phyloP scores from a whole-genome alignment of 139 green algal genomes.

The Asterochloris erici region DNA sequence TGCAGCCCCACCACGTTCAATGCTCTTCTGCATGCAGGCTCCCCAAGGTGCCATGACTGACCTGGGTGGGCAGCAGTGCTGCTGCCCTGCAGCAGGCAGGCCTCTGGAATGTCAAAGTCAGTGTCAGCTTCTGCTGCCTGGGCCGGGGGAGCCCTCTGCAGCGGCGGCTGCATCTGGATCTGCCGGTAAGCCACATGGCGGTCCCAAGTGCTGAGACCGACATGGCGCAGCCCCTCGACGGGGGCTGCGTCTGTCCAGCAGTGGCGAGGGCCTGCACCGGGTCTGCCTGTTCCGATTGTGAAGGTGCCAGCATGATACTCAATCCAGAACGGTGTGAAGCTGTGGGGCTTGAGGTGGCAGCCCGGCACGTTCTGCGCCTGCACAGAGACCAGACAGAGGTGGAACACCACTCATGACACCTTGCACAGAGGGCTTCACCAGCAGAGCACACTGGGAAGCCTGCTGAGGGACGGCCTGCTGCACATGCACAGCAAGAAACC shows the following conservation, averaged over 20 bases:
- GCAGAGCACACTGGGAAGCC: too few species aligned
- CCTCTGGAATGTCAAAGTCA: too few species aligned
- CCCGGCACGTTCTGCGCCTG: slow-evolving; percentile 32
- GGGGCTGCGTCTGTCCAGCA: slow-evolving; percentile 56
- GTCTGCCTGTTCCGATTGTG: slow-evolving; percentile 44
- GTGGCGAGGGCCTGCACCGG: slow-evolving; percentile 24
- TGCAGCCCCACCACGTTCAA: too few species aligned
- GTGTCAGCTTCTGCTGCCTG: not conserved
- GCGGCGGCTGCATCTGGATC: slow-evolving; percentile 41
- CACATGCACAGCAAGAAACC: too few species aligned
- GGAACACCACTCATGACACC: not conserved
- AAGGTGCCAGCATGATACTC: slow-evolving; percentile 52
- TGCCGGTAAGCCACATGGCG: slow-evolving; percentile 73
- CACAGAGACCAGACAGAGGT: not conserved
- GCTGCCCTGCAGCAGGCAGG: too few species aligned
- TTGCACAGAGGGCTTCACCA: not conserved
- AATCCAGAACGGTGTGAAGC: slow-evolving; percentile 64
- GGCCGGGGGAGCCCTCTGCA: slow-evolving; percentile 1
- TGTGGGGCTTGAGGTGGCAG: slow-evolving; percentile 7
- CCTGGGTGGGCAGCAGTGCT: too few species aligned
- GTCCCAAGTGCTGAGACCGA: slow-evolving; percentile 87
- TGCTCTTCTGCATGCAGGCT: too few species aligned
- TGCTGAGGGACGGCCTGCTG: too few species aligned
- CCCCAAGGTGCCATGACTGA: too few species aligned
- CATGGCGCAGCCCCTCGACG: slow-evolving; percentile 29